Percentiles rank a stretch among this genome's conserved stretches.
Evolutionary conservation across 164 flowering plant genomes (phyloP).

Genomic region (Akebia trifoliata): DNA sequence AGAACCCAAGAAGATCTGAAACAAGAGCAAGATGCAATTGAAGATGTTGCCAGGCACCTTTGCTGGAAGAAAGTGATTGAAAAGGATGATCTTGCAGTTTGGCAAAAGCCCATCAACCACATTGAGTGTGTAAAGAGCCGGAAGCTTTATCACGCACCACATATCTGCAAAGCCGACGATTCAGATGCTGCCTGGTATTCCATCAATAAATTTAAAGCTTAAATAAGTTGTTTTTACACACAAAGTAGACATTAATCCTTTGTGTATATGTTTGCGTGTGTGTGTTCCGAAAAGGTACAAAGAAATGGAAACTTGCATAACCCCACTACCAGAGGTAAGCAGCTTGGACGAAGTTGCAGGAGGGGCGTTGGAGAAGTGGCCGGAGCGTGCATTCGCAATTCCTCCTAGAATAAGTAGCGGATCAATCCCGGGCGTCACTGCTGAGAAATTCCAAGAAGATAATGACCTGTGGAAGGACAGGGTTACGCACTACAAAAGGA

Average conservation of each 20-base stretch:
- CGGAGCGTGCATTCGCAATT: constrained; percentile 65
- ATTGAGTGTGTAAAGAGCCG: constrained; percentile 51
- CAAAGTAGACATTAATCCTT: too few relatives aligned
- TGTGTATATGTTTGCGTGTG: background rate
- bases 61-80: constrained; percentile 94
- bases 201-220: constrained; percentile 2
- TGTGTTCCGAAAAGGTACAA: constrained; percentile 53
- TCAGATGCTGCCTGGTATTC: constrained; percentile 78
- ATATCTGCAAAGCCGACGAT: constrained; percentile 72
- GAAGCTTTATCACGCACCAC: constrained; percentile 45
- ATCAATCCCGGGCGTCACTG: constrained; percentile 53
- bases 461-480: constrained; percentile 74
- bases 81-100: constrained; percentile 71
- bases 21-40: constrained; percentile 82
- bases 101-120: constrained; percentile 94
- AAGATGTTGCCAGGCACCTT: constrained; percentile 60
- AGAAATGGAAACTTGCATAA: constrained; percentile 86
- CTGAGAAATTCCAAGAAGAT: constrained; percentile 58
- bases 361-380: constrained; percentile 85
- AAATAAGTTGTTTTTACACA: background rate
- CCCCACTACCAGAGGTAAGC: constrained; percentile 78
- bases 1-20: constrained; percentile 87
- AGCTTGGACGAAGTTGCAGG: constrained; percentile 72
- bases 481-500: constrained; percentile 50
- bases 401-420: constrained; percentile 85